Percentiles rank a stretch among this genome's conserved stretches.
phyloP scores from a whole-genome alignment of 352 stramenopile genomes.

The Pythium phragmiticola region DNA sequence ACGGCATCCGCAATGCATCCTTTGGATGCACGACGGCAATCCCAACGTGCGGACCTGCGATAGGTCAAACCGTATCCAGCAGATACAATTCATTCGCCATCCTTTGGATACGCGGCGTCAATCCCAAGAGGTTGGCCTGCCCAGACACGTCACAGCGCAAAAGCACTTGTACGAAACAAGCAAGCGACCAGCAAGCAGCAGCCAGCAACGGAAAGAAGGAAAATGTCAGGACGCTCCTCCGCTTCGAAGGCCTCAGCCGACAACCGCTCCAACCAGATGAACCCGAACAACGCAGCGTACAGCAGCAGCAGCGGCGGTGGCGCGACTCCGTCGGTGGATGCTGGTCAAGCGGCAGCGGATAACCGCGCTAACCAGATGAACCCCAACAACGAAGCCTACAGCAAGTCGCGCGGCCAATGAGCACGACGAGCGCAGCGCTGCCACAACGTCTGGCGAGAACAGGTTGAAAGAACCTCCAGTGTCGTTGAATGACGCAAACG shows the following conservation, averaged over 20 bases:
- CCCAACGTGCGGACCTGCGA: no score
- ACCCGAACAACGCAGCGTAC: slow-evolving; percentile 21
- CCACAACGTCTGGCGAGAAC: not conserved
- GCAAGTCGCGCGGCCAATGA: slow-evolving; percentile 18
- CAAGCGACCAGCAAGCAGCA: not conserved
- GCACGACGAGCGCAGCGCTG: not conserved
- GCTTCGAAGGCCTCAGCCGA: slow-evolving; percentile 23
- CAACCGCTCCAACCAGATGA: slow-evolving; percentile 19
- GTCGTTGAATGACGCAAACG: not conserved
- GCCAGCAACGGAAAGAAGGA: not conserved
- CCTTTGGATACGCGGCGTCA: not conserved
- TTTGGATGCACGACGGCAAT: no score
- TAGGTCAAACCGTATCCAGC: not conserved
- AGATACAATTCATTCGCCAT: not conserved
- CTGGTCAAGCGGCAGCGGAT: slow-evolving; percentile 11
- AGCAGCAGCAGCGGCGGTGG: slow-evolving; percentile 11
- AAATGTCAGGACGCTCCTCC: slow-evolving; percentile 19
- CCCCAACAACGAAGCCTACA: slow-evolving; percentile 24
- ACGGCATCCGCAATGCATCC: no score
- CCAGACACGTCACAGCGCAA: not conserved
- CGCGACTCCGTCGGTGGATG: not conserved
- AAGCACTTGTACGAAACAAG: not conserved
- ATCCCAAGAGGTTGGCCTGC: not conserved
- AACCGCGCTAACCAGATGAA: slow-evolving; percentile 18
- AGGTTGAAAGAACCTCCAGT: not conserved